Evolutionary conservation across 2,329 filamentous ascomycete species (phyloP), one percentile per base, ranked within the genome.

Genomic region (Aureobasidium sp.): DNA sequence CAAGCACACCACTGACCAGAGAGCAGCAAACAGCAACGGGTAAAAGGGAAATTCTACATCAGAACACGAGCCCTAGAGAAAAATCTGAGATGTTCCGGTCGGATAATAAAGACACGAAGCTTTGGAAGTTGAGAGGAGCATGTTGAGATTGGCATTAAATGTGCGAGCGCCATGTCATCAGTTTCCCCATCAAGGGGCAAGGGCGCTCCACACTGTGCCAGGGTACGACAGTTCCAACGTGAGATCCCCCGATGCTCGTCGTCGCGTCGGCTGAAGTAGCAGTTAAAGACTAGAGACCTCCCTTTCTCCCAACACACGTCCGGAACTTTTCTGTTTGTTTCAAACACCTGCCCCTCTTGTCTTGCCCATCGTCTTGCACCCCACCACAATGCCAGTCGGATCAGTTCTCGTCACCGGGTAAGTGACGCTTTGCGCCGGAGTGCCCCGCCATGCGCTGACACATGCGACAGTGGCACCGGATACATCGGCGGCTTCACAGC

Each of bases 401-500:
- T 94, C 91, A 65, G 90, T 96, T 73, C 84, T 97, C 72, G 86
- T 97, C 74, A 92, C 92, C 71, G 92, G 92, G 92, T 96, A 86
- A 80, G 86, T 63, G 41, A 39, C 36, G 47, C 34, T 14, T 27
- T 44, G 48, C 51, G 50, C 63, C 48, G 21, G 14, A 59, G 27
- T 58, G 50, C 53, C 49, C 55, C 58, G 42, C 59, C 50, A 47
- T 47, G 59, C 49, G 62, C 63, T 63, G 50, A 57, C 29, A 37
- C n/a, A 47, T 32, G 63, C 69, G 66, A 61, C 67, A 97, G 94
- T 83, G 94, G 94, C 73, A 96, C 92, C 67, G 94, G 94, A 80
- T 99, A 99, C 82, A 99, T 99, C 77, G 94, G 94, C 75, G 97
- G 93, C 55, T 97, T 97, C 82, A 99, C 94, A 64, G 82, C 90